Evolutionary conservation across 805 yeast species (phyloP), one percentile per base, ranked within the genome.

Genomic region (Sugiyamaella chiloensis): DNA sequence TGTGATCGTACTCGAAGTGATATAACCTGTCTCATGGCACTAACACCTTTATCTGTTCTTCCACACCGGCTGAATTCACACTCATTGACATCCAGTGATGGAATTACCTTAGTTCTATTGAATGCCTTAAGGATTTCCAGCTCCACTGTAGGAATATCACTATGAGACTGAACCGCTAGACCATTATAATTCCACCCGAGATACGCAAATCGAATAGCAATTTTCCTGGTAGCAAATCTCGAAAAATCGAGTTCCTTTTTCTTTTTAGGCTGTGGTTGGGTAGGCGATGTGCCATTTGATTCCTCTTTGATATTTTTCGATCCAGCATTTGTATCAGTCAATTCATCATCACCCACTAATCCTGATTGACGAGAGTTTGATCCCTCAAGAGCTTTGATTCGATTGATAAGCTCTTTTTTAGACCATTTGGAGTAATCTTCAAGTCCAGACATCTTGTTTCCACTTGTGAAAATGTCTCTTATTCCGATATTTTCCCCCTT

Each of bases 21-120:
- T 4, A 93, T 83, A 2, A 93, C 98, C 65, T 93, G 99, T 54
- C 87, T 86, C 83, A 93, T 79, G 0, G 99, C 99, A 69, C 96
- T 87, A 11, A 91, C 98, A n/a, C 97, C 98, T 55, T 79, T 80
- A 60, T 91, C 98, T 0, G 98, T 91, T 59, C 98, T 74, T 0
- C 98, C 98, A 68, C 98, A 93, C 53, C 97, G 71, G 55, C 95
- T 85, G 63, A 90, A 89, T 11, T 77, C 74, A 60, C 83, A 86
- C 1, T 79, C 81, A 5, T 69, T 69, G 0, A 88, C 83, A 17
- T 78, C 81, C 19, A 75, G 58, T 1, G 79, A 71, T 1, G 65
- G 59, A 8, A 93, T 80, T 51, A 93, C 64, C 54, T 75, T 80
- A 24, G 91, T 80, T 52, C 74, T 78, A 41, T 73, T 68, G 65